Percentiles rank a stretch among this genome's conserved stretches.
phyloP scores from a whole-genome alignment of 345 rosid genomes.

The thale cress (Arabidopsis thaliana) region TAIR10.1 NC_003076.8:6417501-6418000 shows the following conservation, averaged over 20 bases:
- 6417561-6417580: constrained; percentile 64
- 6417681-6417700: constrained; percentile 98
- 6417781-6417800: constrained; percentile 67
- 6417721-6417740: constrained; percentile 59
- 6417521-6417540: constrained; percentile 62
- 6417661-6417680: constrained; percentile 95
- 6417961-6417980: constrained; percentile 72
- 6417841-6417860: constrained; percentile 83
- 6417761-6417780: constrained; percentile 90
- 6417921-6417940: constrained; percentile 94
- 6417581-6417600: constrained; percentile 63
- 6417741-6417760: constrained; percentile 82
- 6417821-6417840: constrained; percentile 42
- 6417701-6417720: constrained; percentile 75
- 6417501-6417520: constrained; percentile 78
- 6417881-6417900: constrained; percentile 74
- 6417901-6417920: constrained; percentile 93
- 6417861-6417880: constrained; percentile 84
- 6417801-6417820: constrained; percentile 46
- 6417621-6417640: constrained; percentile 83
- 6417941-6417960: constrained; percentile 79
- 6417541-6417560: constrained; percentile 67
- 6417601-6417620: constrained; percentile 72
- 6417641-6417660: constrained; percentile 84
- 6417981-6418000: constrained; percentile 60